A percentile compares a stretch with the other conserved stretches of the same genome.
phyloP scores from a whole-genome alignment of 352 stramenopile species.

The Pilasporangium apinafurcum region DNA sequence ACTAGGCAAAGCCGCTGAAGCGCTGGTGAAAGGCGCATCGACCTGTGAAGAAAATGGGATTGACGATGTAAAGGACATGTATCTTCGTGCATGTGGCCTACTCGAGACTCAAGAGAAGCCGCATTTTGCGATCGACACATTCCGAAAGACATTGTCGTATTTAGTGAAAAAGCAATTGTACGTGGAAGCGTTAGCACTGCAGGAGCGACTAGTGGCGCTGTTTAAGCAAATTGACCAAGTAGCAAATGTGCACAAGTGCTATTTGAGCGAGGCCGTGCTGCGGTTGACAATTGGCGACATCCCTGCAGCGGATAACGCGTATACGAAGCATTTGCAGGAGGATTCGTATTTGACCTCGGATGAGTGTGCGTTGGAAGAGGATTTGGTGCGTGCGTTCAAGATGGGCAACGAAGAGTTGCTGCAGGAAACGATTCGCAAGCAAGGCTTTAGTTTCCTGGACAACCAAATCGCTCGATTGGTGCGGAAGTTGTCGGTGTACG shows the following conservation, averaged over 20 bases:
- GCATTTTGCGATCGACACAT: slow-evolving; percentile 75
- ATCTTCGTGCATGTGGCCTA: slow-evolving; percentile 60
- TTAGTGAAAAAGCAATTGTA: slow-evolving; percentile 50
- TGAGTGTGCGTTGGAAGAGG: slow-evolving; percentile 69
- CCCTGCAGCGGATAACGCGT: slow-evolving; percentile 63
- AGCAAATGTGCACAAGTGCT: slow-evolving; percentile 67
- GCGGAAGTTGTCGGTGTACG: slow-evolving; percentile 66
- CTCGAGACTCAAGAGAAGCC: slow-evolving; percentile 77
- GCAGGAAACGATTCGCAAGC: slow-evolving; percentile 67
- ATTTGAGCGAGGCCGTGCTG: slow-evolving; percentile 64
- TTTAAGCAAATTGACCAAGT: slow-evolving; percentile 65
- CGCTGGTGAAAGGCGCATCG: slow-evolving; percentile 56
- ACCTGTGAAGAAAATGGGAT: slow-evolving; percentile 31
- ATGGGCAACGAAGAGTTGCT: slow-evolving; percentile 69
- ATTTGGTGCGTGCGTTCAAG: slow-evolving; percentile 76
- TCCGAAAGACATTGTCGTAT: slow-evolving; percentile 75
- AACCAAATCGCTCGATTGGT: slow-evolving; percentile 68
- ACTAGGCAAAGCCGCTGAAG: slow-evolving; percentile 75
- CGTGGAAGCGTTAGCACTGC: slow-evolving; percentile 31
- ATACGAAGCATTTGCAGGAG: slow-evolving; percentile 73
- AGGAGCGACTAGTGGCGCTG: slow-evolving; percentile 42
- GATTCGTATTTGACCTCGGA: slow-evolving; percentile 68
- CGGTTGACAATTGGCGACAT: slow-evolving; percentile 53
- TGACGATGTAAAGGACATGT: slow-evolving; percentile 39
- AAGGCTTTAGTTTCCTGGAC: slow-evolving; percentile 69